Evolutionary conservation across 2,329 filamentous ascomycete species (phyloP).

Genomic region (Hortaea sp.): DNA sequence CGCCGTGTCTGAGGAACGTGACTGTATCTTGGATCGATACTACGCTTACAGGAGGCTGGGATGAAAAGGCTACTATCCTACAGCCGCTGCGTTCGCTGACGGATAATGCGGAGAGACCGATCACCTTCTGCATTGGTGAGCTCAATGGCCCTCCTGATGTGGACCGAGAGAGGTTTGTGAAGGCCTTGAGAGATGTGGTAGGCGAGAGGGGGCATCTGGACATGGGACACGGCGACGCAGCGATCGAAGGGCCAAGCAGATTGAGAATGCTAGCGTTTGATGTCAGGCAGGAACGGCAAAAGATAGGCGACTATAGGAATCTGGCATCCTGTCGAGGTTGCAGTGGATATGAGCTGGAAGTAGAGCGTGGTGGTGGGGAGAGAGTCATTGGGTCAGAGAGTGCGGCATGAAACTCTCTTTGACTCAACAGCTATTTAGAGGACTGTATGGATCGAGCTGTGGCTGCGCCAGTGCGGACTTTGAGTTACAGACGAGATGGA

Average conservation of each 20-base stretch:
- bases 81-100: constrained; percentile 11
- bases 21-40: constrained; percentile 25
- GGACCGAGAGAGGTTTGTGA: constrained; percentile 12
- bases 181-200: constrained; percentile 14
- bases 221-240: constrained; percentile 4
- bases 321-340: no score
- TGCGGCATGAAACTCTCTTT: no score
- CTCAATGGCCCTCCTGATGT: constrained; percentile 15
- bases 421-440: no score
- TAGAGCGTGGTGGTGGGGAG: no score
- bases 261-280: constrained; percentile 21
- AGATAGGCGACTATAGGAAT: not conserved
- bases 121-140: constrained; percentile 18
- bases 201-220: constrained; percentile 8
- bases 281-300: constrained; percentile 12
- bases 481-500: no score
- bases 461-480: no score
- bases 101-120: constrained; percentile 1
- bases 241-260: not conserved
- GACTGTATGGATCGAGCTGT: no score
- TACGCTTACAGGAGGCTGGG: constrained; percentile 15
- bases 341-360: no score
- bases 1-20: constrained; percentile 14
- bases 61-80: constrained; percentile 20
- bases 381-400: no score